Evolutionary conservation across 805 yeast species (phyloP).

Genomic region (Metschnikowia reukaufii): DNA sequence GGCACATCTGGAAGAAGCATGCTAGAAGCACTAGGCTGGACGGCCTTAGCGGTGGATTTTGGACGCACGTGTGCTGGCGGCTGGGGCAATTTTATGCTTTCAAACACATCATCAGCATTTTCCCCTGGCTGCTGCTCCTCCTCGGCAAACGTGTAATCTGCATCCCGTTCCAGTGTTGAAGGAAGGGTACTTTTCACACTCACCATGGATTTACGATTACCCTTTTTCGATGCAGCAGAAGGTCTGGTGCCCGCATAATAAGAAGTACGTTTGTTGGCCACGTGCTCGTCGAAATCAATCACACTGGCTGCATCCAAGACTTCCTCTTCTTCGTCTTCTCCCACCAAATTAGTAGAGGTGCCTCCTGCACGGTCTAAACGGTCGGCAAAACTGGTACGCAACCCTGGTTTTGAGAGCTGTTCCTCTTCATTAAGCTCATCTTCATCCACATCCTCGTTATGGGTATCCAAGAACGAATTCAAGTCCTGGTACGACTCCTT

Average conservation of each 20-base stretch:
- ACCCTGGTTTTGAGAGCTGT: conserved; percentile 18
- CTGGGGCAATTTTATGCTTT: conserved; percentile 47
- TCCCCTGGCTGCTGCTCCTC: conserved; percentile 12
- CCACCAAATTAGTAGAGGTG: conserved; percentile 22
- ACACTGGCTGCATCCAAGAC: conserved; percentile 39
- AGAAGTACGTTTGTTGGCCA: conserved; percentile 39
- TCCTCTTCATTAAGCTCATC: conserved; percentile 25
- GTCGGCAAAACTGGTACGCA: conserved; percentile 46
- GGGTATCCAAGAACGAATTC: conserved; percentile 37
- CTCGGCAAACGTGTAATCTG: conserved; percentile 20
- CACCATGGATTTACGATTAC: no score
- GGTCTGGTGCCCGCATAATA: conserved; percentile 34
- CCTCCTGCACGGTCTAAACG: conserved; percentile 39
- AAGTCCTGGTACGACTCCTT: conserved; percentile 63
- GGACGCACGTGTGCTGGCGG: neutral
- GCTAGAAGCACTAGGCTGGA: conserved; percentile 35
- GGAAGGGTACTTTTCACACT: conserved; percentile 18
- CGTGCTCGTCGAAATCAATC: conserved; percentile 41
- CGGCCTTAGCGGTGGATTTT: conserved; percentile 11
- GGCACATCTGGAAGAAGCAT: conserved; percentile 35
- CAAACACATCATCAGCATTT: conserved; percentile 34
- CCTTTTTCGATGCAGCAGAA: no score
- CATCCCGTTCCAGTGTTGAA: no score
- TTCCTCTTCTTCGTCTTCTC: conserved; percentile 32
- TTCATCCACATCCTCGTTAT: conserved; percentile 24